Conservation (phyloP, 2,329 filamentous ascomycete species). For the Penicillium rolfsii region DNA sequence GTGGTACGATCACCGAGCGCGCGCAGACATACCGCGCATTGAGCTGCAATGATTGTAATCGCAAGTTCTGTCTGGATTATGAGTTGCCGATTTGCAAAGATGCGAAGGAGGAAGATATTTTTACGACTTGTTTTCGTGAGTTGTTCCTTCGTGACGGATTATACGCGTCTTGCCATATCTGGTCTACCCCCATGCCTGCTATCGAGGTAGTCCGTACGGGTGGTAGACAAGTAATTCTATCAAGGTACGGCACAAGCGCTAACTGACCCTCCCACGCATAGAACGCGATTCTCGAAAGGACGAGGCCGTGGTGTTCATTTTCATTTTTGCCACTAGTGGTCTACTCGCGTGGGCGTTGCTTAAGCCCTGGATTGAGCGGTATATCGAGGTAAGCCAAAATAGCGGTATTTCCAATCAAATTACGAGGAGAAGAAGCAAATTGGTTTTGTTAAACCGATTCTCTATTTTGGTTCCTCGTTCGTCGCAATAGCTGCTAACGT, state of each 20-base stretch:
- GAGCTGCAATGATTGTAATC: conserved; percentile 69
- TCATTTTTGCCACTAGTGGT: conserved; percentile 65
- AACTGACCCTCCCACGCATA: conserved; percentile 32
- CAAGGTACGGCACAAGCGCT: not conserved
- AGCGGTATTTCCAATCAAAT: not conserved
- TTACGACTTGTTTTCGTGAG: conserved; percentile 67
- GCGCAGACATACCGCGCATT: conserved; percentile 46
- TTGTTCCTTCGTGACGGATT: not conserved
- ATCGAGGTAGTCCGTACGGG: not conserved
- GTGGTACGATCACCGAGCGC: conserved; percentile 24
- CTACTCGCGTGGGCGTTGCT: conserved; percentile 63
- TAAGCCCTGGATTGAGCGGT: conserved; percentile 62
- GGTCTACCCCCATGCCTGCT: not conserved
- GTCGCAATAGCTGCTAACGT: conserved; percentile 8
- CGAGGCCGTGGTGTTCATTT: conserved; percentile 66
- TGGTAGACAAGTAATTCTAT: not conserved
- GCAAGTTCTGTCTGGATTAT: conserved; percentile 67
- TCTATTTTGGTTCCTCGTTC: not conserved
- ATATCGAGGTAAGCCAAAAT: conserved; percentile 52
- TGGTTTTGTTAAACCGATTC: not conserved
- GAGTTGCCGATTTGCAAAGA: conserved; percentile 64
- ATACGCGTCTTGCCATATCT: not conserved
- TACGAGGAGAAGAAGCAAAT: not conserved
- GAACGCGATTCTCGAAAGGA: conserved; percentile 70
- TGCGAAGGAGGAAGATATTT: conserved; percentile 65